Base-by-base conservation (phyloP, 2,329 filamentous ascomycete species). In the Scolecobasidium constrictum region DNA sequence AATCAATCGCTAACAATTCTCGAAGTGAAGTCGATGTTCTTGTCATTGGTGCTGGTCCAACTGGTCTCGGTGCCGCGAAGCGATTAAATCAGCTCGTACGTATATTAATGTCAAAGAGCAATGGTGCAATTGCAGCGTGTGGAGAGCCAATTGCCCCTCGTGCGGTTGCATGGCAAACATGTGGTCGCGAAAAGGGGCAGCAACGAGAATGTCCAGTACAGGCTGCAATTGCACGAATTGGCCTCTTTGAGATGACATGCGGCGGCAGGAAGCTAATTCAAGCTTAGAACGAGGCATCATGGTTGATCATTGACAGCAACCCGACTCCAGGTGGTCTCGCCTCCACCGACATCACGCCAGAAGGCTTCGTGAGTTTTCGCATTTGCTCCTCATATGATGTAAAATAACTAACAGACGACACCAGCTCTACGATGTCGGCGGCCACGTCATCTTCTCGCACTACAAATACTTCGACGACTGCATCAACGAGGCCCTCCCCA, bases 391-490 rank as follows among this genome's bases (percentile, higher is more conserved):
- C 40, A 49, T 36, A 43, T 35, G 34, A 35, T 9, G 47, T n/a
- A n/a, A n/a, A n/a, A n/a, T n/a, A n/a, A n/a, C 57, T 59, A 45
- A 60, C 48, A 13, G 7, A 35, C 5, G n/a, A 9, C 26, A 46
- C 17, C 59, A 94, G 90, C 78, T 98, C 57, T 98, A 95, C 77
- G 92, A 98, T 69, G 92, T 98, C 56, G 88, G 88, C 63, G 88
- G 88, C 56, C 88, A 95, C 69, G 88, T 95, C 68, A 95, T 95
- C 71, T 95, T 95, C 77, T 95, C 88, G 56, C 88, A 95, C 78
- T 98, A 98, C 83, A 95, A 95, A 73, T 98, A 98, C 79, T 98
- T 98, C 65, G 92, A 98, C 70, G 92, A 98, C 73, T 93, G 86
- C 72, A 82, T 98, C 62, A 78, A 96, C 64, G 92, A 98, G 75